A percentile compares a stretch with the other conserved stretches of the same genome.
Evolutionary conservation across 2,329 filamentous ascomycete genomes (phyloP).

Genomic region (Zelopaecilomyces penicillatus): DNA sequence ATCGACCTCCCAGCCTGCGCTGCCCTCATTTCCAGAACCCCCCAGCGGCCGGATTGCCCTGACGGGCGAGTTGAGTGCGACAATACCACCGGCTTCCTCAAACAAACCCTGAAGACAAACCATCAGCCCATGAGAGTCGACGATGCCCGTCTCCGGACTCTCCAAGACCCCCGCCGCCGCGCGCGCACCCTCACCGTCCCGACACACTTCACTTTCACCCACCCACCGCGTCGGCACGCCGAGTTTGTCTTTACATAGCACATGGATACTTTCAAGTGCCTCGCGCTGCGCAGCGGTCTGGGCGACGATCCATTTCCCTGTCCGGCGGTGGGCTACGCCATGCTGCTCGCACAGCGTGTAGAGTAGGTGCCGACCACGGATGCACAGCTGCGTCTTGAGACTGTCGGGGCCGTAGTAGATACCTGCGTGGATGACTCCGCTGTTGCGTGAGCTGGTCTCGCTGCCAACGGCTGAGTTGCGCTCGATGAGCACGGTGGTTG

Average conservation of each 20-base stretch:
- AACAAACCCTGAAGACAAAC: constrained; percentile 67
- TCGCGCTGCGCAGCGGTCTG: constrained; percentile 64
- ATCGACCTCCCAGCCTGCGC: constrained; percentile 60
- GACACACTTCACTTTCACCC: constrained; percentile 47
- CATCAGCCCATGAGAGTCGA: constrained; percentile 85
- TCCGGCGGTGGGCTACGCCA: constrained; percentile 61
- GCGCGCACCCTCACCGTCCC: constrained; percentile 65
- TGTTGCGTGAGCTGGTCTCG: constrained; percentile 85
- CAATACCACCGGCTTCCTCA: constrained; percentile 65
- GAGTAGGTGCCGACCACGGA: constrained; percentile 65
- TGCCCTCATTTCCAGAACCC: constrained; percentile 32
- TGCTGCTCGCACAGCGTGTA: constrained; percentile 68
- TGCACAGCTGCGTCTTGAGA: constrained; percentile 78
- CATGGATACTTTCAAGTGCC: constrained; percentile 46
- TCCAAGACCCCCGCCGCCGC: constrained; percentile 71
- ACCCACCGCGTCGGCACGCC: constrained; percentile 67
- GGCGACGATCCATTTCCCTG: constrained; percentile 92
- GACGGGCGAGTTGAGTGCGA: constrained; percentile 63
- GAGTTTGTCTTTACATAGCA: constrained; percentile 30
- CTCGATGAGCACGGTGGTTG: constrained; percentile 69
- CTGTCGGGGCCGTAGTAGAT: constrained; percentile 74
- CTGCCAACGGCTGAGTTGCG: constrained; percentile 67
- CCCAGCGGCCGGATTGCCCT: constrained; percentile 44
- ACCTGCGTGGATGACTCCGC: constrained; percentile 93
- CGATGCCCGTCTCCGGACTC: constrained; percentile 77